Evolutionary conservation across 495 filamentous ascomycete genomes (phyloP), one percentile per base, ranked within the genome.

Genomic region (Schizothecium vesticola): DNA sequence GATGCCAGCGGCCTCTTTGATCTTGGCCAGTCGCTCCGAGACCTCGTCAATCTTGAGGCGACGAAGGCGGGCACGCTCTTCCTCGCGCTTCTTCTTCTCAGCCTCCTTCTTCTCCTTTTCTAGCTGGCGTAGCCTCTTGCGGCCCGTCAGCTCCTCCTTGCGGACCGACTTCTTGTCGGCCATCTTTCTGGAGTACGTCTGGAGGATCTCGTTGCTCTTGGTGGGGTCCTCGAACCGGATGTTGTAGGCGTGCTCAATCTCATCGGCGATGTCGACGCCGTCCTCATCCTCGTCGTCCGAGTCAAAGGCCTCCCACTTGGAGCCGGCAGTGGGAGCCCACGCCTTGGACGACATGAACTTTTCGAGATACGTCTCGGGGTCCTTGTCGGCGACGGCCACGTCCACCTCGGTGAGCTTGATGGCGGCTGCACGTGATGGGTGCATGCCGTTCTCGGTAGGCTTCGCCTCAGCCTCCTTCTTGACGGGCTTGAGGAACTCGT

Each of bases 181-280:
- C 28, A 90, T 83, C 75, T 96, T 92, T 86, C 95, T 88, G 65
- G 93, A 88, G 78, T 97, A 94, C 11, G 94, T 92, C 69, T 89
- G 87, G 2, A 97, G 76, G 63, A 90, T 87, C 73, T 96, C 92
- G 71, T 97, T 96, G 68, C 90, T 86, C 70, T 88, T 90, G 71
- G 83, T 84, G 1, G 95, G 93, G 72, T 99, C 91, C 74, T 99
- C 95, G 73, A 99, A 99, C 25, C 95, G 91, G 78, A 97, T 82
- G 78, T 99, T 99, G 81, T 96, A 99, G n/a, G 93, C 94, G 64
- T 90, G 85, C 76, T 99, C 95, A 71, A 93, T 93, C 28, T 86
- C 86, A 26, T 99, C 95, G 36, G 94, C 94, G 26, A 88, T 85
- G 16, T 87, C 83, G 61, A 93, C 90, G 0, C 43, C 43, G 29